Conservation (phyloP, 805 yeast species). For the Myxozyma lipomycoides region DNA sequence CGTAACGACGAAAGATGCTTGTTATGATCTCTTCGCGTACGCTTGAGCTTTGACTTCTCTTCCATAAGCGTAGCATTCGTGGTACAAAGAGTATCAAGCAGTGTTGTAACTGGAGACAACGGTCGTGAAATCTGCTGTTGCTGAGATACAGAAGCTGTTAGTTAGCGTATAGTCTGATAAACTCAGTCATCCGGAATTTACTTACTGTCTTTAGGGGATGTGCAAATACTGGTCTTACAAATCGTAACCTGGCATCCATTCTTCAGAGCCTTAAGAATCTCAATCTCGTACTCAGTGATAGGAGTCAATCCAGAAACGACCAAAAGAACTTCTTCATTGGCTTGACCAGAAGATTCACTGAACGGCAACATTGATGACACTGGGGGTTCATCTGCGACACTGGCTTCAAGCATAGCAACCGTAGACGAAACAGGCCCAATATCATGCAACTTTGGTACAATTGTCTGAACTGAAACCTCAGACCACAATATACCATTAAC, state of each 20-base stretch:
- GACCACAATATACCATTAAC: conserved; percentile 71
- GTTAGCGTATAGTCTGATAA: not conserved
- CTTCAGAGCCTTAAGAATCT: conserved; percentile 40
- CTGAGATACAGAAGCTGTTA: conserved; percentile 14
- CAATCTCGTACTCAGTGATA: conserved; percentile 58
- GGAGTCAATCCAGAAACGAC: conserved; percentile 65
- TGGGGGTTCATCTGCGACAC: conserved; percentile 8
- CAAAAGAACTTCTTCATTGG: conserved; percentile 46
- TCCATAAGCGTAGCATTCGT: conserved; percentile 57
- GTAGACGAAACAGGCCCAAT: conserved; percentile 10
- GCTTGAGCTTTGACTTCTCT: conserved; percentile 55
- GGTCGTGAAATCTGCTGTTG: conserved; percentile 35
- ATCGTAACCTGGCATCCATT: conserved; percentile 23
- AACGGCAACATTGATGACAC: not conserved
- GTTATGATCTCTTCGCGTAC: conserved; percentile 54
- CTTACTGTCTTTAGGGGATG: conserved; percentile 24
- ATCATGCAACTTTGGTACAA: conserved; percentile 21
- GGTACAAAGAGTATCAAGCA: conserved; percentile 61
- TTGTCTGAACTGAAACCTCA: conserved; percentile 52
- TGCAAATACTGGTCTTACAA: conserved; percentile 22
- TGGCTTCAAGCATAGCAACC: conserved; percentile 13
- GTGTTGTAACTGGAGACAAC: conserved; percentile 57
- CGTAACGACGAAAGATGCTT: conserved; percentile 51
- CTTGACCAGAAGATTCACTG: not conserved
- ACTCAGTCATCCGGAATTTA: not conserved